Percentiles rank a stretch among this genome's conserved stretches.
phyloP scores from a whole-genome alignment of 805 yeast genomes.

The Sungouiozyma intestinalis region DNA sequence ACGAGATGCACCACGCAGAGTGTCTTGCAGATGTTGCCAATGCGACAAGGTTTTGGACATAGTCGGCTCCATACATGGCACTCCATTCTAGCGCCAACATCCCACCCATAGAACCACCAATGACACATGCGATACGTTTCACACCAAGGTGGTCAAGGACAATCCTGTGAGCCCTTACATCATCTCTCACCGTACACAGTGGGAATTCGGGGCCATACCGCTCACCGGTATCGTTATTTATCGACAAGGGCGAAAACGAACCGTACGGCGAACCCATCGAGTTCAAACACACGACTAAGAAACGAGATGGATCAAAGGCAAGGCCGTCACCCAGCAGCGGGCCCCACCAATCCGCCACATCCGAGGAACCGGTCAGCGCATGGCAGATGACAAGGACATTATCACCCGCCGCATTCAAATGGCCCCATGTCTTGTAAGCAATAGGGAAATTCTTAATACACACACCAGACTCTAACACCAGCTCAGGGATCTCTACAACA shows the following conservation, averaged over 20 bases:
- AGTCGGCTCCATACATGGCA: conserved; percentile 46
- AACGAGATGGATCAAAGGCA: conserved; percentile 86
- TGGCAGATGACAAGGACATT: conserved; percentile 90
- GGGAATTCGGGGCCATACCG: conserved; percentile 94
- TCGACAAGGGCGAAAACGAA: conserved; percentile 79
- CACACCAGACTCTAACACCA: conserved; percentile 76
- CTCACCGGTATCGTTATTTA: conserved; percentile 64
- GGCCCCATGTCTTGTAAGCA: conserved; percentile 95
- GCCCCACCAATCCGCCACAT: conserved; percentile 98
- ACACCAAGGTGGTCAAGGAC: conserved; percentile 76
- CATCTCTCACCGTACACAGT: conserved; percentile 86
- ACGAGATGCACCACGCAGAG: conserved; percentile 97
- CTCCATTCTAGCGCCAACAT: conserved; percentile 90
- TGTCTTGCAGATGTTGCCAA: conserved; percentile 91
- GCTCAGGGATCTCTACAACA: conserved; percentile 65
- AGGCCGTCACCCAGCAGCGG: conserved; percentile 72
- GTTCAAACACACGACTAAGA: conserved; percentile 78
- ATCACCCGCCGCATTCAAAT: conserved; percentile 52
- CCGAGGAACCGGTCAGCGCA: conserved; percentile 92
- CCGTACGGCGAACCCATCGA: conserved; percentile 97
- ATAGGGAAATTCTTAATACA: conserved; percentile 63
- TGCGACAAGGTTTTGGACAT: conserved; percentile 64
- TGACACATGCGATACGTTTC: conserved; percentile 66
- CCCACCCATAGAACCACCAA: conserved; percentile 99
- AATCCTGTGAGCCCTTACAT: conserved; percentile 64